These are phyloP conservation scores for Mortierella sp. DNA, from an alignment of 371 early-diverging fungal genomes.

Conservation along the genomic window DNA sequence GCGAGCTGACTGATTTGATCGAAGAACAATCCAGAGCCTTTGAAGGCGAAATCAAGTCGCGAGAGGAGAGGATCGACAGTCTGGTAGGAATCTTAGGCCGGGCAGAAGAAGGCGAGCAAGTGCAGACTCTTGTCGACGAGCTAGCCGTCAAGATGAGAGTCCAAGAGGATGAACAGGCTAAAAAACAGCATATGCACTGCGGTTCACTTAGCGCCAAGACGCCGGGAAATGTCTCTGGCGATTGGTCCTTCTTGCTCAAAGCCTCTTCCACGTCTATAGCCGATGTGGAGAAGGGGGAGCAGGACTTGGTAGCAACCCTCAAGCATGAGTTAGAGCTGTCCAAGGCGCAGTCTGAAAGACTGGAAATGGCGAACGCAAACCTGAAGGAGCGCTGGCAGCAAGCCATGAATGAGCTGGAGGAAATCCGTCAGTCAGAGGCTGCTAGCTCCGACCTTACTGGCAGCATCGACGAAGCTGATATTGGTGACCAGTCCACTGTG, in stretches of 20 bases:
- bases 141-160: constrained; percentile 34
- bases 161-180: constrained; percentile 32
- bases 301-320: constrained; percentile 34
- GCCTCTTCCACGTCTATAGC: constrained; percentile 7
- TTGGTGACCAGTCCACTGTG: not conserved
- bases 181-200: constrained; percentile 18
- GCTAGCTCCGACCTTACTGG: constrained; percentile 10
- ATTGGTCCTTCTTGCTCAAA: constrained; percentile 40
- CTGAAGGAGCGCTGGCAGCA: constrained; percentile 51
- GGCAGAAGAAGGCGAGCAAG: constrained; percentile 38
- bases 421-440: constrained; percentile 32
- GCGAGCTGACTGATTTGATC: constrained; percentile 43
- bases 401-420: constrained; percentile 43
- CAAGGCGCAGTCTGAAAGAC: constrained; percentile 19
- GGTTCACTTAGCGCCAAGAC: not conserved
- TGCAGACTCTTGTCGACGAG: constrained; percentile 39
- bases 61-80: constrained; percentile 37
- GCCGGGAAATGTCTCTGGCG: constrained; percentile 7
- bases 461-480: not conserved
- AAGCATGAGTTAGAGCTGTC: constrained; percentile 37
- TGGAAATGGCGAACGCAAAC: constrained; percentile 42
- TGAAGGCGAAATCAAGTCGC: constrained; percentile 27
- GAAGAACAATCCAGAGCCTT: constrained; percentile 37
- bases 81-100: constrained; percentile 24
- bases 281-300: constrained; percentile 1